Base-by-base conservation (phyloP, 768 basidiomycete species). In the Gymnopilus dilepis region DNA sequence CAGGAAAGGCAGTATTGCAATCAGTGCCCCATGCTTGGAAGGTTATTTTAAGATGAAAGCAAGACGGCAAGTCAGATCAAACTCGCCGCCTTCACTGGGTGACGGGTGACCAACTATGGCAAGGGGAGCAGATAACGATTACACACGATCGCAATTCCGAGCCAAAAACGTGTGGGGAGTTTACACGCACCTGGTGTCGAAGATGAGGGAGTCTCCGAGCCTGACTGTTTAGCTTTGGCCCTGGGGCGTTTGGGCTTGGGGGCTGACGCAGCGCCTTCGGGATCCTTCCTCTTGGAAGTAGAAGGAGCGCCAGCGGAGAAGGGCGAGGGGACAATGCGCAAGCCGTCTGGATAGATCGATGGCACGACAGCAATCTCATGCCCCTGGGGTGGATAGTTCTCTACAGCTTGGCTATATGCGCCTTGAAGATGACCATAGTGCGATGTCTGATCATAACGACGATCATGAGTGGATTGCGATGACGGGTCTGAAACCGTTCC, bases 221-320 rank as follows among this genome's bases (percentile, higher is more conserved):
- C 55, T 61, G 69, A 71, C 78, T 82, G 69, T 84, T 87, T 56
- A 77, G 67, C 68, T 82, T 86, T 63, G 74, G 81, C 37, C 75
- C 69, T 76, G 48, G 71, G 59, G 52, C 75, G 42, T 65, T 76
- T 77, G 42, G 71, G 41, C 63, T 74, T 74, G 65, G 74, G 73
- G 40, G 71, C 67, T 40, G 79, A 72, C 0, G 77, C 76, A 15
- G 80, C 80, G 45, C 78, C 67, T 43, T 77, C 76, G 9, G 78
- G 70, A 17, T 71, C 69, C 33, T 65, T 70, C 4, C 78, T 74
- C 65, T 80, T 80, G 12, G 69, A 67, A 41, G 65, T 62, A 33
- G 60, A 58, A 8, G 70, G 59, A 13, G 45, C n/a, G 3, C 60
- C 34, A 28, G 64, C 17, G 3, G 62, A 41, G 26, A 62, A 65